Percentiles rank a stretch among this genome's conserved stretches.
phyloP scores from a whole-genome alignment of 345 rosid species.

The Aquilaria malaccensis region DNA sequence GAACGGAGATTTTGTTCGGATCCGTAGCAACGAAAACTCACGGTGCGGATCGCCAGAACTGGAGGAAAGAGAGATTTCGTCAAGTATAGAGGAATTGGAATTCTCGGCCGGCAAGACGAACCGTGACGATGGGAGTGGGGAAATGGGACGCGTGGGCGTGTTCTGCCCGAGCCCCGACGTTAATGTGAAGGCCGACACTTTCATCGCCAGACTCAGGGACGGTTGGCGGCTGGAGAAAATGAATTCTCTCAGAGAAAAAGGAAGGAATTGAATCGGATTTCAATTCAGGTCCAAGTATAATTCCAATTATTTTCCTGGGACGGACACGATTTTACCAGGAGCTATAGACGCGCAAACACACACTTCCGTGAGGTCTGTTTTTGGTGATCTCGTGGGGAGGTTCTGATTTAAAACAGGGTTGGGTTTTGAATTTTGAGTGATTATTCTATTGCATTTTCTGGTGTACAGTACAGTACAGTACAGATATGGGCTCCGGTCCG shows the following conservation, averaged over 20 bases:
- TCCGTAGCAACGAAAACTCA: constrained; percentile 49
- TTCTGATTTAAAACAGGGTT: no score
- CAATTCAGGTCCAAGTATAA: no score
- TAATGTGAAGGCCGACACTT: constrained; percentile 63
- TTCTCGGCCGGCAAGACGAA: constrained; percentile 20
- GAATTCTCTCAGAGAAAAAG: constrained; percentile 53
- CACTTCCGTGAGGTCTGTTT: not conserved
- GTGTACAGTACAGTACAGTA: no score
- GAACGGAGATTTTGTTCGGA: constrained; percentile 51
- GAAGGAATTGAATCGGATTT: not conserved
- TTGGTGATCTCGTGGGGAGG: no score
- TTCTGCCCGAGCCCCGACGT: constrained; percentile 90
- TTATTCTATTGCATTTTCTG: no score
- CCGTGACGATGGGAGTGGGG: constrained; percentile 18
- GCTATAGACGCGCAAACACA: not conserved
- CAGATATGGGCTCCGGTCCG: no score
- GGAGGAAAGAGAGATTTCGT: constrained; percentile 23
- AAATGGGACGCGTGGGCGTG: constrained; percentile 14
- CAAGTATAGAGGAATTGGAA: constrained; percentile 10
- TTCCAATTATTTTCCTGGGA: no score
- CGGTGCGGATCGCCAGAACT: constrained; percentile 58
- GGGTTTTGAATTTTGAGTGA: no score
- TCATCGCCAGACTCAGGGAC: constrained; percentile 75
- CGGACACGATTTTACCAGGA: not conserved
- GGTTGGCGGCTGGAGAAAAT: constrained; percentile 77